Conservation (phyloP, 192 early-diverging fungal species). For the Jimgerdemannia lactiflua region DNA sequence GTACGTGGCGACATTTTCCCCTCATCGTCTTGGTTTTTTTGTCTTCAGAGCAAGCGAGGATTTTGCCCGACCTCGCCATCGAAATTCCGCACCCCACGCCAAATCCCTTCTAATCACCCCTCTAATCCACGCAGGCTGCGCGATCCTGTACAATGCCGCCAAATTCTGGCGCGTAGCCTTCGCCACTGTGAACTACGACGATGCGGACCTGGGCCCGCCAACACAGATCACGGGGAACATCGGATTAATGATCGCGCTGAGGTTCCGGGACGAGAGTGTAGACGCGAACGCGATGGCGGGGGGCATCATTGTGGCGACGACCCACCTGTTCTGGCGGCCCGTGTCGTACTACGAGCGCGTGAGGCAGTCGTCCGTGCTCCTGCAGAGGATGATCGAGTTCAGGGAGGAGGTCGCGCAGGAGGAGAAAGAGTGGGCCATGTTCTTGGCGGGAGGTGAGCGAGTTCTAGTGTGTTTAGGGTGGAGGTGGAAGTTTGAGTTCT, state of each 20-base stretch:
- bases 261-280: not conserved
- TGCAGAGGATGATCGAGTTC: not conserved
- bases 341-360: conserved; percentile 28
- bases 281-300: not conserved
- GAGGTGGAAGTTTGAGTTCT: too few species aligned
- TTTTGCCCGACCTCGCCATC: not conserved
- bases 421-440: not conserved
- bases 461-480: not conserved
- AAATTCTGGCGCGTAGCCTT: conserved; percentile 9
- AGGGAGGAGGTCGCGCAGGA: not conserved
- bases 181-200: conserved; percentile 23
- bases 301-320: conserved; percentile 31
- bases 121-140: conserved; percentile 11
- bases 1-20: not conserved
- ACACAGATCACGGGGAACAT: conserved; percentile 30
- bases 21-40: too few species aligned
- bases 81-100: not conserved
- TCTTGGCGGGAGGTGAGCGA: not conserved
- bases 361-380: conserved; percentile 8
- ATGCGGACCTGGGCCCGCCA: conserved; percentile 2
- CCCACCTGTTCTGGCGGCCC: conserved; percentile 35
- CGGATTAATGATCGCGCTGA: conserved; percentile 17
- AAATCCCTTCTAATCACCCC: not conserved
- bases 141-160: conserved; percentile 18
- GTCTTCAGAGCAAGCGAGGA: too few species aligned